Base-by-base conservation (phyloP, 75 land plant species). In the Cunninghamia lanceolata region DNA sequence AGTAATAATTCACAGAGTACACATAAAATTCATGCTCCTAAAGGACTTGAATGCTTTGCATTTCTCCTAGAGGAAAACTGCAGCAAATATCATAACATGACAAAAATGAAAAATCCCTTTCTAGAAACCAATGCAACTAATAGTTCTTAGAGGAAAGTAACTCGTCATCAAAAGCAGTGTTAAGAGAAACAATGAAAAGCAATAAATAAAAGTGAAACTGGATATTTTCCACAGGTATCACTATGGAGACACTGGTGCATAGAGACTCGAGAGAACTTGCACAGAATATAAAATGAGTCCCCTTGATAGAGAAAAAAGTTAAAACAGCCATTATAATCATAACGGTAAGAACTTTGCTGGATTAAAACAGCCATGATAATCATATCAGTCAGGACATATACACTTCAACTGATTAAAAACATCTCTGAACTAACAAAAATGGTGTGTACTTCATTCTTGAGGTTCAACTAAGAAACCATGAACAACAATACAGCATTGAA, bases 51-150 rank as follows among this genome's bases (percentile, higher is more conserved):
- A 68, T 89, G 89, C 92, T 86, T 36, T 89, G 91, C 92, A 91
- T 91, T n/a, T 85, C 91, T 63, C 83, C 76, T 82, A 91, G 81
- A 32, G 92, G 92, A 85, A 91, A 91, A 82, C 92, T 91, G 90
- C 92, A 91, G 87, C 92, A 91, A n/a, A 91, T 87, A 76, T 91
- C 92, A 83, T 91, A 91, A 47, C 87, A 91, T 80, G 45, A 91
- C 91, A 84, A 91, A 45, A 86, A 91, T 89, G 50, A n/a, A 40
- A 40, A 40, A 40, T 40, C 52, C 90, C 89, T 32, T 77, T 70
- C 92, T 91, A 88, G 32, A 79, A 87, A 86, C 47, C 75, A 82
- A 5, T 34, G 15, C 36, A 73, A 35, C 3, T 11, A 73, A 73
- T 14, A 73, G 38, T 73, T 73, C 76, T 73, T 32, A 73, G 75